Conservation (phyloP, 805 yeast genomes). For the Priceomyces carsonii region DNA sequence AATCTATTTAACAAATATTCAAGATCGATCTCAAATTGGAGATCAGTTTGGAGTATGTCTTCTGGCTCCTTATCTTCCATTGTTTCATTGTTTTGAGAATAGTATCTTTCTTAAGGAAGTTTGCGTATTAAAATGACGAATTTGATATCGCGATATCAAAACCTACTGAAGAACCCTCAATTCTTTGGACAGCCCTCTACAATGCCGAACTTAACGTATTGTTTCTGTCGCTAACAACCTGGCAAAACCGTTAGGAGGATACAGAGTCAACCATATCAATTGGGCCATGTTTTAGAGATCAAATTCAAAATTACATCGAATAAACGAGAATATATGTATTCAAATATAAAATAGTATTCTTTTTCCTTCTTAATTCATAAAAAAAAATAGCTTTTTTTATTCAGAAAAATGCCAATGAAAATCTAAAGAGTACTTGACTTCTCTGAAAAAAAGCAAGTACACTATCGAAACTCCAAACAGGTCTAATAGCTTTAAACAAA, state of each 20-base stretch:
- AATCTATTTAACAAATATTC: conserved; percentile 24
- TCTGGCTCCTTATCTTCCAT: conserved; percentile 8
- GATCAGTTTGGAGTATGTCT: conserved; percentile 1
- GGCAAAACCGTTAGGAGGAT: too few species aligned
- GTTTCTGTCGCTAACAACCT: too few species aligned
- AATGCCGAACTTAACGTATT: too few species aligned
- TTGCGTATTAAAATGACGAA: too few species aligned
- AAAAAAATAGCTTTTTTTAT: conserved; percentile 6
- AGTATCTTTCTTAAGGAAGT: too few species aligned
- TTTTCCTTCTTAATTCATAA: conserved; percentile 6
- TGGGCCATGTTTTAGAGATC: too few species aligned
- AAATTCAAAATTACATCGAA: too few species aligned
- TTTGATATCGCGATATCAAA: too few species aligned
- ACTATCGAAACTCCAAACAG: conserved; percentile 3
- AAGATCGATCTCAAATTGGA: conserved; percentile 30
- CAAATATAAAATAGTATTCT: conserved; percentile 5
- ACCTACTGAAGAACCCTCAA: too few species aligned
- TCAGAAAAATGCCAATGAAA: conserved; percentile 8
- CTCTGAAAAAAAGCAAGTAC: conserved; percentile 1
- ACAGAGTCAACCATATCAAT: too few species aligned
- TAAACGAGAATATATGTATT: conserved; percentile 7
- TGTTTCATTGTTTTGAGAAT: background rate
- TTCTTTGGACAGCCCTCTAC: too few species aligned
- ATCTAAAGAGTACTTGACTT: conserved; percentile 7
- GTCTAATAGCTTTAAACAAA: conserved; percentile 8